These are phyloP conservation scores for Quercus phellos DNA, from an alignment of 331 rosid species.

Conservation along the genomic window DNA sequence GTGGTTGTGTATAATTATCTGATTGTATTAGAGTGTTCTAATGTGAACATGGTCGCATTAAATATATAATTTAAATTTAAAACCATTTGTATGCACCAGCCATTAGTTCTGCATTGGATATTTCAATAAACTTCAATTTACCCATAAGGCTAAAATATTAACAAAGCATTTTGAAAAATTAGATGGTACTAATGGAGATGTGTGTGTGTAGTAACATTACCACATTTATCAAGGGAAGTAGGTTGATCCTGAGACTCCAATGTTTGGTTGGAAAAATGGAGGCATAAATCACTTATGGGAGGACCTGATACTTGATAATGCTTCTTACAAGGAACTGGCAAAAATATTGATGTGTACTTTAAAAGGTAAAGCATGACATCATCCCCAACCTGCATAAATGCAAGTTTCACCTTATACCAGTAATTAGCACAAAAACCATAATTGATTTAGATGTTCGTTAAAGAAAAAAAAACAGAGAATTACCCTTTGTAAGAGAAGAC, in stretches of 20 bases:
- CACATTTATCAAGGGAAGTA: constrained; percentile 23
- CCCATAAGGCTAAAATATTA: too few relatives aligned
- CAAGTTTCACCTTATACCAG: constrained; percentile 7
- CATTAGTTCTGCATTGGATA: not conserved
- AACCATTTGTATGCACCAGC: not conserved
- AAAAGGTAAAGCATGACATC: constrained; percentile 52
- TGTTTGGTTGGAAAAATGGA: constrained; percentile 16
- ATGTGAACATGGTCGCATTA: not conserved
- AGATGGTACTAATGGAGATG: too few relatives aligned
- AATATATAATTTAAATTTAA: not conserved
- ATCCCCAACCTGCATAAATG: constrained; percentile 57
- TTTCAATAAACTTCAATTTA: not conserved
- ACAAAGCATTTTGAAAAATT: too few relatives aligned
- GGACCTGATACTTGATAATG: constrained; percentile 71
- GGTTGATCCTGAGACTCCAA: constrained; percentile 24
- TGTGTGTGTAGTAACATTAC: constrained; percentile 19
- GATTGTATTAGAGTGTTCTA: not conserved
- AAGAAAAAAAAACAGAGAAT: constrained; percentile 1
- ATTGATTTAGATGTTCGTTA: not conserved
- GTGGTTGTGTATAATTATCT: not conserved
- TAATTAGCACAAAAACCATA: not conserved
- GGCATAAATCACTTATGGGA: constrained; percentile 40
- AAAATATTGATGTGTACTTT: constrained; percentile 58
- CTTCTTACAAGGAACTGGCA: constrained; percentile 43
- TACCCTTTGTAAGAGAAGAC: constrained; percentile 73